phyloP scores from a whole-genome alignment of 257 asterid genomes.

The Oldenlandia corymbosa region DNA sequence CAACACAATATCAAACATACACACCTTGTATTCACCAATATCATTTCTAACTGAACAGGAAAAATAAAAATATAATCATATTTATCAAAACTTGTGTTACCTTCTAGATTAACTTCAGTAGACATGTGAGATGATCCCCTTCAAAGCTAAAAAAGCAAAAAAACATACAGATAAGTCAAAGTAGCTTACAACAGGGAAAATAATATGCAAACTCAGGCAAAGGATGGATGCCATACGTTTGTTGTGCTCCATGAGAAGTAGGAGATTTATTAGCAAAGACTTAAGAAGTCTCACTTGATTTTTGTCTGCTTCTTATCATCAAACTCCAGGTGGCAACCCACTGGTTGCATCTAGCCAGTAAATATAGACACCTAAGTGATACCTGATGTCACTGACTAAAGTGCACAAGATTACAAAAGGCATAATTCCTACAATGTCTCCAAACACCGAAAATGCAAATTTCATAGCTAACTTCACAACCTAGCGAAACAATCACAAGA shows the following conservation, averaged over 20 bases:
- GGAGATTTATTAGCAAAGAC: background rate
- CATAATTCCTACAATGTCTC: background rate
- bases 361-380: too few relatives aligned
- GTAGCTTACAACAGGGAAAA: background rate
- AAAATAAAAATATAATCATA: background rate
- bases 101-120: slow-evolving; percentile 48
- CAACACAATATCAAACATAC: too few relatives aligned
- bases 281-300: background rate
- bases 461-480: too few relatives aligned
- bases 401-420: background rate
- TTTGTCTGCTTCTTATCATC: background rate
- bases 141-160: slow-evolving; percentile 53
- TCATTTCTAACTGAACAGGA: too few relatives aligned
- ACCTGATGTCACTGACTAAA: too few relatives aligned
- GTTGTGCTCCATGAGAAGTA: slow-evolving; percentile 2
- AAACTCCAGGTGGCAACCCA: background rate
- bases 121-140: slow-evolving; percentile 51
- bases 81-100: slow-evolving; percentile 13
- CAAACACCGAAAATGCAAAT: background rate
- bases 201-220: background rate
- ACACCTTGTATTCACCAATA: too few relatives aligned
- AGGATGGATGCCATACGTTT: slow-evolving; percentile 4
- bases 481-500: too few relatives aligned
- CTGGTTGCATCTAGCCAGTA: background rate
- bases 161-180: background rate